phyloP scores from a whole-genome alignment of 805 yeast genomes.

The Debaryomyces hansenii region DNA sequence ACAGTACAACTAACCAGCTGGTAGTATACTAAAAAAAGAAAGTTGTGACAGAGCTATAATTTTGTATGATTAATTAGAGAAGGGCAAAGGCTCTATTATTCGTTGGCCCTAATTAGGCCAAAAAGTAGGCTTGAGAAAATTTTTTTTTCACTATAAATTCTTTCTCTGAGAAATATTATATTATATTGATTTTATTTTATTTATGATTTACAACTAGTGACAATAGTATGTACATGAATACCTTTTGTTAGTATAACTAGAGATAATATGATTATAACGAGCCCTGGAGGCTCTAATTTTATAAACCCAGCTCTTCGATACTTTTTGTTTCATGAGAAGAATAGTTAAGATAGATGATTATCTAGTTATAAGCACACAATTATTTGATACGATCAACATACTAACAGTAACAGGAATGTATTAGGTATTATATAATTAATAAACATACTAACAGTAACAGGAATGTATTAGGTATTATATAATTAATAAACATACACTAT shows the following conservation, averaged over 20 bases:
- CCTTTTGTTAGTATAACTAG: not conserved
- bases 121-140: no score
- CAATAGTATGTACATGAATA: not conserved
- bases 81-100: no score
- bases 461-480: not conserved
- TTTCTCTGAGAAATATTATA: not conserved
- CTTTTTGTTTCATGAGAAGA: conserved; percentile 24
- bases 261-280: conserved; percentile 20
- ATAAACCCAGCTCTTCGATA: conserved; percentile 29
- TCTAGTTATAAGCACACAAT: not conserved
- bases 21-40: no score
- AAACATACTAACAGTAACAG: not conserved
- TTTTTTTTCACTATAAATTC: not conserved
- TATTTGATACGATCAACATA: not conserved
- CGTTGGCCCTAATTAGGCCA: no score
- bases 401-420: not conserved
- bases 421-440: not conserved
- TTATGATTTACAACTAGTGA: not conserved
- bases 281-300: conserved; percentile 22
- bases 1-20: no score
- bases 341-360: conserved; percentile 18
- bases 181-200: not conserved
- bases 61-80: no score
- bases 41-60: no score
- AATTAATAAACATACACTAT: not conserved